Percentiles rank a stretch among this genome's conserved stretches.
phyloP scores from a whole-genome alignment of 2,329 filamentous ascomycete species.

The Diaporthe sp. region DNA sequence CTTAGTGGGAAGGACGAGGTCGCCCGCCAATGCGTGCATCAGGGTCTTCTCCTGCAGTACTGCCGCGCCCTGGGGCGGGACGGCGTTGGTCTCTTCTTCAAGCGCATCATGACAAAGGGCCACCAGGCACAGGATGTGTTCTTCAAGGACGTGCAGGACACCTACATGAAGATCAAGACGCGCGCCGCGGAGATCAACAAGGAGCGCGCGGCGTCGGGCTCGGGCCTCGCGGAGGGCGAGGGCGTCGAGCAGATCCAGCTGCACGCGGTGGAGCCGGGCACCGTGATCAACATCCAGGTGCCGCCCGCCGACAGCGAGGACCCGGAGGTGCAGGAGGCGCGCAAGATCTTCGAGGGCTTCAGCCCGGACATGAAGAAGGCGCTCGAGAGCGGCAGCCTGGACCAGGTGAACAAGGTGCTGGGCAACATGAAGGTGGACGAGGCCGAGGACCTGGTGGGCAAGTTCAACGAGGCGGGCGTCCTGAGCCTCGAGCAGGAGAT shows the following conservation, averaged over 20 bases:
- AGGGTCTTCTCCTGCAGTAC: constrained; percentile 93
- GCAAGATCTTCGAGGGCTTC: constrained; percentile 87
- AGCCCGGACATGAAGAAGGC: constrained; percentile 84
- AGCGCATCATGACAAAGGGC: constrained; percentile 88
- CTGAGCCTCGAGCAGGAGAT: constrained; percentile 92
- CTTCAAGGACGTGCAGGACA: constrained; percentile 90
- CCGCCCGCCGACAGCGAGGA: constrained; percentile 78
- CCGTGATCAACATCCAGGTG: constrained; percentile 88
- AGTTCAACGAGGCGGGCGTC: constrained; percentile 85
- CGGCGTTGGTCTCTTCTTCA: constrained; percentile 94
- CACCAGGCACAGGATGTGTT: constrained; percentile 95
- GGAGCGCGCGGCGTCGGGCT: constrained; percentile 55
- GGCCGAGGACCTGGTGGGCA: constrained; percentile 83
- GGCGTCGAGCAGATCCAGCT: constrained; percentile 97
- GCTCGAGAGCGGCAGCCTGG: constrained; percentile 87
- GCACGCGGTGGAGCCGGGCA: constrained; percentile 93
- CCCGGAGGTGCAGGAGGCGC: constrained; percentile 71
- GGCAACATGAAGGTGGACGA: constrained; percentile 88
- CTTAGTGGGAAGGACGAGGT: constrained; percentile 82
- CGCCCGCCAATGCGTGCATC: constrained; percentile 89
- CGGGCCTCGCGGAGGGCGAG: constrained; percentile 53
- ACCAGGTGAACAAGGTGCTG: constrained; percentile 88
- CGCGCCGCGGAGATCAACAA: constrained; percentile 79
- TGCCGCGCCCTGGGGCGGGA: constrained; percentile 90
- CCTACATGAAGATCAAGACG: constrained; percentile 84